Evolutionary conservation across 2,329 filamentous ascomycete species (phyloP).

Genomic region (Hypocrella siamensis): DNA sequence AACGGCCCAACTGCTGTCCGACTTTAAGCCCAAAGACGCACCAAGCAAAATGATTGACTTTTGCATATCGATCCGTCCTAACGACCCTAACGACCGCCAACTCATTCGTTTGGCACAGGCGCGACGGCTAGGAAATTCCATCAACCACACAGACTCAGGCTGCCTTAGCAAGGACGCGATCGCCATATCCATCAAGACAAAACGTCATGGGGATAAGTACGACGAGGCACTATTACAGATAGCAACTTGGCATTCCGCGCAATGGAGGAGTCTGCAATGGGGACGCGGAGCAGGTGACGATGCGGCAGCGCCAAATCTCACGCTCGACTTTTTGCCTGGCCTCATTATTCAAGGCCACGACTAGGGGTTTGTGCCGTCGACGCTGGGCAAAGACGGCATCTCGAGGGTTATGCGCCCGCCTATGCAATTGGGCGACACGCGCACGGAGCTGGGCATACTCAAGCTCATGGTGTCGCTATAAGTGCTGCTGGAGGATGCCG

Average conservation of each 20-base stretch:
- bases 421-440: not conserved
- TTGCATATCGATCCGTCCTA: conserved; percentile 4
- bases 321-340: conserved; percentile 7
- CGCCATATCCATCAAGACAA: conserved; percentile 8
- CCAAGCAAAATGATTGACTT: conserved; percentile 8
- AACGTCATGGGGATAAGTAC: conserved; percentile 4
- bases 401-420: not conserved
- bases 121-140: conserved; percentile 5
- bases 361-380: conserved; percentile 8
- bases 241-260: conserved; percentile 8
- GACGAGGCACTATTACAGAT: conserved; percentile 7
- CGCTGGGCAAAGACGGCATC: conserved; percentile 1
- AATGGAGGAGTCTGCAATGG: conserved; percentile 6
- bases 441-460: not conserved
- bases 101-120: conserved; percentile 1
- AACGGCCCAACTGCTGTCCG: conserved; percentile 3
- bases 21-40: conserved; percentile 5
- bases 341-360: conserved; percentile 8
- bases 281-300: not conserved
- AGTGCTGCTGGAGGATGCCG: not conserved
- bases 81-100: conserved; percentile 2
- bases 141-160: conserved; percentile 8
- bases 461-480: not conserved
- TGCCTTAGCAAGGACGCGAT: conserved; percentile 6
- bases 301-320: not conserved